Evolutionary conservation across 352 stramenopile genomes (phyloP).

Genomic region (Pythium aquatile): DNA sequence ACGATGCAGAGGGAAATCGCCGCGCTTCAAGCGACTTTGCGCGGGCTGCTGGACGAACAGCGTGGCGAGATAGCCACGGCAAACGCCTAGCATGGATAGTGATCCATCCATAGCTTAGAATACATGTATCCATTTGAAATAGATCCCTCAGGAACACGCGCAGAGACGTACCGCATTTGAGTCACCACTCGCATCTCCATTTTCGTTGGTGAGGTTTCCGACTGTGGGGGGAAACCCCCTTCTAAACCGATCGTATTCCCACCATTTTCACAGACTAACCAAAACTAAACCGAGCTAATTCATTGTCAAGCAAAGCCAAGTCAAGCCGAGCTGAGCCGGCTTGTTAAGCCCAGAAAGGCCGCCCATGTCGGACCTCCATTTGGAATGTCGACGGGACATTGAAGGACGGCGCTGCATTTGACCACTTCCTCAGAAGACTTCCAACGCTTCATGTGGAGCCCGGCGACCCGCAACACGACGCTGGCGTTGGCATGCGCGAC

Average conservation of each 20-base stretch:
- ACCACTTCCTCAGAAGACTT: not conserved
- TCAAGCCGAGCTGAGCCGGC: not conserved
- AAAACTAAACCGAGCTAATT: slow-evolving; percentile 1
- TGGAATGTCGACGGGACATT: slow-evolving; percentile 2
- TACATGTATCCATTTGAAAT: not conserved
- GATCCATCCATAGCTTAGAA: not conserved
- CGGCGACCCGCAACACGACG: slow-evolving; percentile 13
- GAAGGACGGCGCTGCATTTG: not conserved
- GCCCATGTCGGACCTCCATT: slow-evolving; percentile 6
- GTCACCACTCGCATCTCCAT: not conserved
- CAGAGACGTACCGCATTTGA: not conserved
- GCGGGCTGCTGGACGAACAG: slow-evolving; percentile 3
- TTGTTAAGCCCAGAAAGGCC: not conserved
- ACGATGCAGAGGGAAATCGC: slow-evolving; percentile 12
- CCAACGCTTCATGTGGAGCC: slow-evolving; percentile 14
- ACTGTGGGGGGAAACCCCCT: not conserved
- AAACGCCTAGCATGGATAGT: not conserved
- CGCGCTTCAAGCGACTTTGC: slow-evolving; percentile 4
- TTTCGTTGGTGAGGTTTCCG: not conserved
- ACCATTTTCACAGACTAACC: not conserved
- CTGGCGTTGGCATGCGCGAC: slow-evolving; percentile 11
- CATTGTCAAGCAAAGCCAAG: not conserved
- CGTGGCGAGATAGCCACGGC: not conserved
- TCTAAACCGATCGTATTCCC: slow-evolving; percentile 13
- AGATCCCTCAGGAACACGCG: not conserved